Conservation (phyloP, 2,329 filamentous ascomycete species). For the Sarocladium kiliense region DNA sequence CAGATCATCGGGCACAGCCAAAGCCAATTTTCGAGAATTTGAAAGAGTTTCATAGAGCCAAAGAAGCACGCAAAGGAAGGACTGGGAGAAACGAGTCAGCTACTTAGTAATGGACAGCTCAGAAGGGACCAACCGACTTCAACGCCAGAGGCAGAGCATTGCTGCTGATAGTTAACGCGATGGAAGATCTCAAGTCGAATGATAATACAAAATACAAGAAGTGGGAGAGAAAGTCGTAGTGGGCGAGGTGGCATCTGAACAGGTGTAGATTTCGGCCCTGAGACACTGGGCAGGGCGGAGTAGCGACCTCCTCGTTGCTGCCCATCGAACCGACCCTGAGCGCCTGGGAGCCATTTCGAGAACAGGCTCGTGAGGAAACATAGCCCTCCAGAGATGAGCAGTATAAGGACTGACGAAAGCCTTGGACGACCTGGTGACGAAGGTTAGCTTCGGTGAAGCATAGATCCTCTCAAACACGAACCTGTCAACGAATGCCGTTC, state of each 20-base stretch:
- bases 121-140: slow-evolving; percentile 30
- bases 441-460: slow-evolving; percentile 11
- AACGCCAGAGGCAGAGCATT: slow-evolving; percentile 45
- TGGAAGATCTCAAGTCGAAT: slow-evolving; percentile 44
- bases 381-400: slow-evolving; percentile 38
- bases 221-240: slow-evolving; percentile 38
- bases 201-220: slow-evolving; percentile 38
- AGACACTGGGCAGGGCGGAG: not conserved
- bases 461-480: slow-evolving; percentile 16
- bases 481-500: slow-evolving; percentile 45
- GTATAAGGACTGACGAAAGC: slow-evolving; percentile 40
- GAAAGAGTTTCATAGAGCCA: slow-evolving; percentile 40
- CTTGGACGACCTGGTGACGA: slow-evolving; percentile 40
- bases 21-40: slow-evolving; percentile 23
- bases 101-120: not conserved
- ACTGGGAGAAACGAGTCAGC: slow-evolving; percentile 23
- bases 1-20: slow-evolving; percentile 25
- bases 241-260: slow-evolving; percentile 38
- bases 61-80: slow-evolving; percentile 41
- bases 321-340: slow-evolving; percentile 40
- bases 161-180: slow-evolving; percentile 38
- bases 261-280: not conserved
- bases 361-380: slow-evolving; percentile 37
- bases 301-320: not conserved
- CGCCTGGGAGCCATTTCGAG: slow-evolving; percentile 40